Evolutionary conservation across 176 grass and related monocot species (phyloP), one percentile per base, ranked within the genome.

Genomic region (Otatea glauca): DNA sequence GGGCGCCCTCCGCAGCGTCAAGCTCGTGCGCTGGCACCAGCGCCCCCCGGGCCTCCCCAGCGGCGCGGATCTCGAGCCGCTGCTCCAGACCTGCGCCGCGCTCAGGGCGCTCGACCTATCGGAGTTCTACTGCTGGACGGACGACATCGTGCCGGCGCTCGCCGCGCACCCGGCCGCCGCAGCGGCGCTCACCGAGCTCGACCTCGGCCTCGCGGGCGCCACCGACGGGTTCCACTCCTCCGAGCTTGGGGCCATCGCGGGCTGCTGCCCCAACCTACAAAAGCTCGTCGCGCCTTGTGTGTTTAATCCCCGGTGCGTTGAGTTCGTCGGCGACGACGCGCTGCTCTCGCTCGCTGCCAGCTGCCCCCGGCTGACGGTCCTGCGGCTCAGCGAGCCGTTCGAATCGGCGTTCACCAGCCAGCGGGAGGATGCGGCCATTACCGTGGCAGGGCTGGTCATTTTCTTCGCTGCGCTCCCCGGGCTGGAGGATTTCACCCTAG

Each of bases 121-220:
- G 0, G 91, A 96, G 38, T 99, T 99, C 89, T 99, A 99, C 78
- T 99, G 97, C 93, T 99, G 97, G 97, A 94, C 90, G 49, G 97
- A 99, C 60, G 97, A 99, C 87, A 70, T 99, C 17, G 34, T 74
- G 29, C 88, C 76, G 25, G 93, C 97, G 4, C 86, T 99, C 50
- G 59, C 68, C 2, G 85, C 78, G 25, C 54, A 94, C 64, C 90
- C 90, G 0, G 3, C 53, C 20, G 88, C 90, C 14, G 89, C 93
- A 5, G 76, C 62, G 0, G 72, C 75, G 15, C 92, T 99, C 72
- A 72, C 90, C 53, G 82, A 83, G 63, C 88, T 99, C 78, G 86
- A 99, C 87, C 91, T 99, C 48, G 88, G 91, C 84, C 92, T 93
- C 51, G 91, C 97, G 3, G 83, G 80, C 85, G 92, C 92, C 81